These are phyloP conservation scores for Gypsophila paniculata DNA, from an alignment of 179 eudicot genomes.

Conservation along the genomic window DNA sequence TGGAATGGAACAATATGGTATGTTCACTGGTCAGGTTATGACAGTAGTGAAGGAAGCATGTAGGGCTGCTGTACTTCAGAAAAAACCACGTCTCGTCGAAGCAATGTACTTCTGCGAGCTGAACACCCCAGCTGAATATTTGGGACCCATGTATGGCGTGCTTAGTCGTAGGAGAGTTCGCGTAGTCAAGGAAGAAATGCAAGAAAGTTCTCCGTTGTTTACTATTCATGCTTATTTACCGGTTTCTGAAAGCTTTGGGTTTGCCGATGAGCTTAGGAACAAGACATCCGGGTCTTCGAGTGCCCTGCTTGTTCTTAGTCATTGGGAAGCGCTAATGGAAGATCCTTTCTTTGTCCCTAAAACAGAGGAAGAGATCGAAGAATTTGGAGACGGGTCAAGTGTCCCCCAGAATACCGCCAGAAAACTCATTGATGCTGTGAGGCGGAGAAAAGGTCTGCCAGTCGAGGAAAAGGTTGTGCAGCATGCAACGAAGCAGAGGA, in stretches of 20 bases:
- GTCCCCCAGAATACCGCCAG: conserved; percentile 73
- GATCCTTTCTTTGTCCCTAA: conserved; percentile 94
- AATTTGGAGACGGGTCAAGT: conserved; percentile 89
- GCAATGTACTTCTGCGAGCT: conserved; percentile 79
- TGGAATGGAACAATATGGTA: conserved; percentile 58
- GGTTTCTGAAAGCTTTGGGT: conserved; percentile 92
- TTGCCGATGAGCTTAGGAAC: conserved; percentile 83
- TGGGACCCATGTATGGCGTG: conserved; percentile 81
- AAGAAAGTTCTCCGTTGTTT: conserved; percentile 81
- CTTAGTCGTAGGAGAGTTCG: conserved; percentile 76
- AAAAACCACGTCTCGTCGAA: conserved; percentile 72
- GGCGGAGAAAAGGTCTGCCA: conserved; percentile 81
- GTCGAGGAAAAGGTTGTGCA: conserved; percentile 94
- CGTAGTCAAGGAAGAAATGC: conserved; percentile 88
- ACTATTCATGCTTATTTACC: conserved; percentile 84
- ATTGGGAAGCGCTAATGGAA: conserved; percentile 76
- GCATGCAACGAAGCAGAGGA: conserved; percentile 89
- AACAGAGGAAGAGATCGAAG: conserved; percentile 90
- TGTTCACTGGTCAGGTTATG: conserved; percentile 88
- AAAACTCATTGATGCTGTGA: conserved; percentile 86
- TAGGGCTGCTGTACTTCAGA: conserved; percentile 69
- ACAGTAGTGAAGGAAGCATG: conserved; percentile 86
- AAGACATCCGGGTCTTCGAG: conserved; percentile 86
- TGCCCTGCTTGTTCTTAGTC: conserved; percentile 85
- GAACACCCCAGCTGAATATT: conserved; percentile 66